Base-by-base conservation (phyloP, 148 eudicot genomes). In the Rhododendron henanense region DNA sequence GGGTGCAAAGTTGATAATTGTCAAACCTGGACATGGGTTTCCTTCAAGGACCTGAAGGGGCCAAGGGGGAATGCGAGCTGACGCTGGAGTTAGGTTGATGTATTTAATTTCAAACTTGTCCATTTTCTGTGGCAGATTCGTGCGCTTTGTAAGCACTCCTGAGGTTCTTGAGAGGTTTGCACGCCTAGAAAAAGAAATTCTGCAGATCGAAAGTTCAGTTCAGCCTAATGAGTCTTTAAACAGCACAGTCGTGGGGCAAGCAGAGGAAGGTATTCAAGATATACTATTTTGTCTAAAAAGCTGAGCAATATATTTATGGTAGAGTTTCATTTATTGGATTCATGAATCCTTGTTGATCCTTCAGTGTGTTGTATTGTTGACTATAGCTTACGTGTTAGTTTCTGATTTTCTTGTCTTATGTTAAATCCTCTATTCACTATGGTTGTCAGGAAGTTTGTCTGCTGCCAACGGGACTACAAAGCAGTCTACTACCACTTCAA, bases 141-240 rank as follows among this genome's bases (percentile, higher is more conserved):
- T 92, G 78, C 90, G 94, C 28, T 92, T 92, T 80, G 90, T 92
- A 79, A 91, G 90, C 88, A 91, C 94, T 10, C 94, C 94, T 55
- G 94, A 92, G 85, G 86, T 92, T 87, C 91, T 92, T 78, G 94
- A 91, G 90, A 92, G 94, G 85, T 90, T 92, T 79, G 86, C 89
- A 50, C 89, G 90, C 41, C 63, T 91, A 81, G 94, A 91, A 84
- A 83, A 78, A 59, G 94, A 92, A 86, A 91, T 92, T 85, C 61
- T 75, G 83, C 94, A 92, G 89, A 91, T 92, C 59, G 93, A 91
- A 85, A 88, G 86, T 86, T 92, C 94, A 5, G 81, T 90, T 89
- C 89, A 87, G 65, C 83, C 88, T 35, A 91, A 80, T 84, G 90
- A 91, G 67, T 71, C 47, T 55, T 63, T 85, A 2, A 84, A 57